Base-by-base conservation (phyloP, 2,329 filamentous ascomycete genomes). In the Aspergillus ibericus region DNA sequence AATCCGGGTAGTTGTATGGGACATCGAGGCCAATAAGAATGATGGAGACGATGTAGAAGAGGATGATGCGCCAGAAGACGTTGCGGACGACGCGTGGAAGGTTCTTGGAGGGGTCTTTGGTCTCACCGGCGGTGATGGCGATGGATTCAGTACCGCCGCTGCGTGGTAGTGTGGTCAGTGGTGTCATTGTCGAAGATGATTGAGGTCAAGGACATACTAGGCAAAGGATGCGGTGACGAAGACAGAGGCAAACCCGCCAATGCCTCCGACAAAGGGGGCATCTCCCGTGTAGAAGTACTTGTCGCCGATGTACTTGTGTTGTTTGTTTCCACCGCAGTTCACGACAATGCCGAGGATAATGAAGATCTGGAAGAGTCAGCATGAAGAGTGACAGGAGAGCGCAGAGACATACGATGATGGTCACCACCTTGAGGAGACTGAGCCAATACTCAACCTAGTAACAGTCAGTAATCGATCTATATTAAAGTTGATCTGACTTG, bases 101-200 rank as follows among this genome's bases (percentile, higher is more conserved):
- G 56, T 81, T 87, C 62, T 80, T 81, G 16, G 83, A 79, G 0
- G 87, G 86, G 63, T 88, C 80, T 63, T 83, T 84, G 1, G 86
- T 88, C 70, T 89, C 86, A 44, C 86, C 86, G 1, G 86, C 86
- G 0, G 86, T 88, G 58, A 88, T 85, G 52, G 85, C 85, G 50
- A 88, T 87, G 34, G 82, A 84, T 70, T 88, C 86, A 2, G 85
- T 87, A 53, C 85, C 86, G 34, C 82, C 82, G 58, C 78, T 53
- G 51, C 18, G 20, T 4, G 7, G 79, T 50, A 2, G 6, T 32
- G 10, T 32, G 10, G 29, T 58, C 22, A 53, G 56, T 69, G n/a
- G n/a, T n/a, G n/a, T n/a, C n/a, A n/a, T n/a, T n/a, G 55, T 36
- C 27, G 5, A 20, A 42, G 16, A 20, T 18, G 16, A 29, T 29